phyloP scores from a whole-genome alignment of 2,329 filamentous ascomycete species.

The Fusarium virguliforme region DNA sequence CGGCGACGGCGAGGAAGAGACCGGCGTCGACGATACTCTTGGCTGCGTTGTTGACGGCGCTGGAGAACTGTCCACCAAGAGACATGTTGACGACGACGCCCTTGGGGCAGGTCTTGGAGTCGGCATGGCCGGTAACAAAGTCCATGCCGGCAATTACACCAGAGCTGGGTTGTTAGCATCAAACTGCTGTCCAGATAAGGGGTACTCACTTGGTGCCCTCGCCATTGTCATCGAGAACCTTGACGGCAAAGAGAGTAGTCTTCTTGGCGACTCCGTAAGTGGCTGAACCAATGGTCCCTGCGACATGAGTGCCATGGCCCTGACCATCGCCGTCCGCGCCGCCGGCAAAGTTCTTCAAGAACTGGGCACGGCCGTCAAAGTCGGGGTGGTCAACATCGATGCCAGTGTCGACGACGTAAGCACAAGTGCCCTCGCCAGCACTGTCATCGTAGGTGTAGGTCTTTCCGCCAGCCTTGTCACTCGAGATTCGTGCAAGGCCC shows the following conservation, averaged over 20 bases:
- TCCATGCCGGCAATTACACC: conserved; percentile 65
- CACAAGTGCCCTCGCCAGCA: conserved; percentile 61
- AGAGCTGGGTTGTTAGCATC: conserved; percentile 51
- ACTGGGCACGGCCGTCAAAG: conserved; percentile 56
- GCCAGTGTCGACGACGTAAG: conserved; percentile 66
- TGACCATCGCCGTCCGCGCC: conserved; percentile 52
- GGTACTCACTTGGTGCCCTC: conserved; percentile 49
- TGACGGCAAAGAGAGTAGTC: conserved; percentile 61
- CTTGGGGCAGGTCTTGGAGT: conserved; percentile 58
- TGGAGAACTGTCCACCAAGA: conserved; percentile 65
- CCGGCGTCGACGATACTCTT: conserved; percentile 62
- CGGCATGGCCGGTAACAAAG: conserved; percentile 59
- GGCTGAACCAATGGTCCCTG: conserved; percentile 55
- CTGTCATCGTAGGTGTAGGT: conserved; percentile 59
- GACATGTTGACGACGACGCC: conserved; percentile 72
- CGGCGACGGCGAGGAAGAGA: conserved; percentile 70
- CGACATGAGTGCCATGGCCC: conserved; percentile 62
- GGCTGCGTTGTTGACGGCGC: conserved; percentile 67
- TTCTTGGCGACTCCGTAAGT: conserved; percentile 62
- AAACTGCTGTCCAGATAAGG: too few relatives aligned
- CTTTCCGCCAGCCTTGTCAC: conserved; percentile 49
- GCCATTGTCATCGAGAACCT: conserved; percentile 61
- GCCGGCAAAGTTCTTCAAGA: conserved; percentile 51
- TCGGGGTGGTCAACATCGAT: conserved; percentile 58
- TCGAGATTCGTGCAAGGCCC: conserved; percentile 60